Percentiles rank a stretch among this genome's conserved stretches.
phyloP scores from a whole-genome alignment of 2,329 filamentous ascomycete species.

The Diplodia seriata region DNA sequence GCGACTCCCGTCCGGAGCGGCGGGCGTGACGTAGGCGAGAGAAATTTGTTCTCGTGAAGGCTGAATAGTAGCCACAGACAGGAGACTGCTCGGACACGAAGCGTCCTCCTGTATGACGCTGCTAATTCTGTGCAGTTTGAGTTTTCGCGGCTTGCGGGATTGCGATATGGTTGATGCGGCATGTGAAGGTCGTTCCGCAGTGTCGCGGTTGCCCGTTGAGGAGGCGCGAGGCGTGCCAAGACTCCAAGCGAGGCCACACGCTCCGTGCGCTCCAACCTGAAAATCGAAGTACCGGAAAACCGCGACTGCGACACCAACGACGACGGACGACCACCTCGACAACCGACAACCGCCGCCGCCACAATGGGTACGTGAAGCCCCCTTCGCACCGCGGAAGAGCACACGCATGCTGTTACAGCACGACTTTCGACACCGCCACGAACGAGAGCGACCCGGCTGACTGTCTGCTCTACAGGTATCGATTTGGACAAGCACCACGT shows the following conservation, averaged over 20 bases:
- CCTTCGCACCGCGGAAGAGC: not conserved
- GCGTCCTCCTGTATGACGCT: too few relatives aligned
- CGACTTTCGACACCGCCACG: constrained; percentile 2
- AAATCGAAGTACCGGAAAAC: constrained; percentile 28
- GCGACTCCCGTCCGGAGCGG: not conserved
- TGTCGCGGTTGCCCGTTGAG: constrained; percentile 9
- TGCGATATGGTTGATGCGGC: not conserved
- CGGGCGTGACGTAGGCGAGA: not conserved
- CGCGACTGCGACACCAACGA: constrained; percentile 31
- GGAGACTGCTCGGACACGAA: not conserved
- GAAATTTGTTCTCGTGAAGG: not conserved
- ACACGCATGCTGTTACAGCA: constrained; percentile 8
- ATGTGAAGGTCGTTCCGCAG: not conserved
- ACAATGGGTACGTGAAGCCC: constrained; percentile 33
- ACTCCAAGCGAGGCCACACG: constrained; percentile 28
- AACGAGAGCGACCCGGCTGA: constrained; percentile 19
- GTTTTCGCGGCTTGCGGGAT: not conserved
- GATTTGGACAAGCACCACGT: constrained; percentile 66
- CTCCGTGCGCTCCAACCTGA: constrained; percentile 30
- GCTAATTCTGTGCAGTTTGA: too few relatives aligned
- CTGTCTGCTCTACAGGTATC: constrained; percentile 40
- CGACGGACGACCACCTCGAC: constrained; percentile 33
- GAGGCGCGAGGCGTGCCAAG: constrained; percentile 22
- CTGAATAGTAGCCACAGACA: not conserved
- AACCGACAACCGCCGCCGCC: constrained; percentile 32